Percentiles rank a stretch among this genome's conserved stretches.
Evolutionary conservation across 495 filamentous ascomycete species (phyloP).

Genomic region (Terfezia boudieri): DNA sequence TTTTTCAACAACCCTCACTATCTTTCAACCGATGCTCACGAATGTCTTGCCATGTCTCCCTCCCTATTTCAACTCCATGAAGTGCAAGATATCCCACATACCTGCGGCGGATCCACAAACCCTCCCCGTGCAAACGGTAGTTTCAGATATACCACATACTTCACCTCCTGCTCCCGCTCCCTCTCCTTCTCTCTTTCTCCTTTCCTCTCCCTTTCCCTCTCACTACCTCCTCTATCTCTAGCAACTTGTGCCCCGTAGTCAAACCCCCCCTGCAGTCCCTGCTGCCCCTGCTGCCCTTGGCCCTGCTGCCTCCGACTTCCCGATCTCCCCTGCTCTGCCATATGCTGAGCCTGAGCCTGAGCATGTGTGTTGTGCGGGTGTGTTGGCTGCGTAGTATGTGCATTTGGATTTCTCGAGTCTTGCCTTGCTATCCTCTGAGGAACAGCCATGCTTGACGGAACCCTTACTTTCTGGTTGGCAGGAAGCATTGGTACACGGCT

Average conservation of each 20-base stretch:
- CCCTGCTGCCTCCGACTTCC: too few species aligned
- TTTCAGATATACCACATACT: slow-evolving; percentile 59
- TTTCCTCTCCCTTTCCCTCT: background rate
- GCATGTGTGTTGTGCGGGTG: slow-evolving; percentile 16
- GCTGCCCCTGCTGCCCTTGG: background rate
- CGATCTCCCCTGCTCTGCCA: slow-evolving; percentile 9
- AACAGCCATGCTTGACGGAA: too few species aligned
- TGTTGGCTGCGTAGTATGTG: slow-evolving; percentile 17
- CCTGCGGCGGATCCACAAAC: slow-evolving; percentile 76
- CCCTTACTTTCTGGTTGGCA: background rate
- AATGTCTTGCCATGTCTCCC: too few species aligned
- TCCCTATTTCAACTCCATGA: background rate
- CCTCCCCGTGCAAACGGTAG: slow-evolving; percentile 68
- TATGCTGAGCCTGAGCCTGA: slow-evolving; percentile 14
- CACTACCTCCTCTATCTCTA: background rate
- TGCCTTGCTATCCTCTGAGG: background rate
- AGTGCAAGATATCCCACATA: slow-evolving; percentile 23
- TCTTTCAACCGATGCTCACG: too few species aligned
- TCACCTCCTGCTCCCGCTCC: slow-evolving; percentile 14
- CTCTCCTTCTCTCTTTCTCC: background rate
- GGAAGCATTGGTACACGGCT: background rate
- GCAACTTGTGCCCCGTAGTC: slow-evolving; percentile 12
- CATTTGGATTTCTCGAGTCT: slow-evolving; percentile 18
- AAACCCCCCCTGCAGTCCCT: slow-evolving; percentile 11
- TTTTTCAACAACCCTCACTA: too few species aligned